These are phyloP conservation scores for Quercus parvula DNA, from an alignment of 306 rosid genomes.

Conservation along the genomic window DNA sequence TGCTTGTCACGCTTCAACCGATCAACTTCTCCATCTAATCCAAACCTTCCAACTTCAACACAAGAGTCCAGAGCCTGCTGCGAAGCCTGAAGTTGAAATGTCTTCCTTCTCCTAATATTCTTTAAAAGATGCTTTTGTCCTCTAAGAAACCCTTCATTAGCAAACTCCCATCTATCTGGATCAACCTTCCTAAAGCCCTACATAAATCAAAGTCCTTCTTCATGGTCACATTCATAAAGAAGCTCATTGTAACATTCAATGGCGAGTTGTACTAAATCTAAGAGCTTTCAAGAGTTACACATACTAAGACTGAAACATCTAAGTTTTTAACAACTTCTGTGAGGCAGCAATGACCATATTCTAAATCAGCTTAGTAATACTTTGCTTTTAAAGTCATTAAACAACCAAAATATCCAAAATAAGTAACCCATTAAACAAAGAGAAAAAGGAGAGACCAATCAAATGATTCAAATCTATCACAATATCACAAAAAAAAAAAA, in stretches of 20 bases:
- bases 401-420: conserved; percentile 18
- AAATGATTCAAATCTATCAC: conserved; percentile 17
- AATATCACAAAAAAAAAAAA: background rate
- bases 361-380: background rate
- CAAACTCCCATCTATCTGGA: conserved; percentile 87
- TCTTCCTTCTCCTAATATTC: conserved; percentile 68
- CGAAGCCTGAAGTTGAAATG: conserved; percentile 28
- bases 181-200: conserved; percentile 88
- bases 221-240: conserved; percentile 13
- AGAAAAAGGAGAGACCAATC: conserved; percentile 1
- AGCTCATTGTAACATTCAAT: background rate
- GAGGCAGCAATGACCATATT: background rate
- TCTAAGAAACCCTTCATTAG: conserved; percentile 77
- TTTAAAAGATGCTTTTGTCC: conserved; percentile 71
- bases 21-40: conserved; percentile 58
- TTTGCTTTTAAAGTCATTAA: conserved; percentile 16
- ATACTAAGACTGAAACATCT: background rate
- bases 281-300: background rate
- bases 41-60: conserved; percentile 71
- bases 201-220: conserved; percentile 24
- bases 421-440: conserved; percentile 16
- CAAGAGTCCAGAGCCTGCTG: conserved; percentile 54
- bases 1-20: conserved; percentile 62
- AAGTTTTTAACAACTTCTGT: background rate
- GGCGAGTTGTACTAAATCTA: background rate